phyloP scores from a whole-genome alignment of 1,284 basidiomycete species.

The Naganishia sp. region DNA sequence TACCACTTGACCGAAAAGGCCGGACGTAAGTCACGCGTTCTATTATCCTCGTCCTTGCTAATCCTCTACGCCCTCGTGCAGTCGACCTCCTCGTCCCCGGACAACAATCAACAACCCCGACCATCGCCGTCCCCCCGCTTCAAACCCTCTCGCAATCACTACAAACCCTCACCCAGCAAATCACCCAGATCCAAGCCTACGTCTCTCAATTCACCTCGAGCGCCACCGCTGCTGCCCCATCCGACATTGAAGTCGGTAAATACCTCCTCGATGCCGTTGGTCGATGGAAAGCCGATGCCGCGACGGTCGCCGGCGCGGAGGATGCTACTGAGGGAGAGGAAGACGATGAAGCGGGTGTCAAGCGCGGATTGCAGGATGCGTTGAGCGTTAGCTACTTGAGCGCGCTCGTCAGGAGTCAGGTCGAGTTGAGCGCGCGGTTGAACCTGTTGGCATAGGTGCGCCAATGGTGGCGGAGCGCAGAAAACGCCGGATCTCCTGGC shows the following conservation, averaged over 20 bases:
- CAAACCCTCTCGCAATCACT: conserved; percentile 49
- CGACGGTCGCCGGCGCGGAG: conserved; percentile 49
- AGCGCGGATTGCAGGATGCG: conserved; percentile 67
- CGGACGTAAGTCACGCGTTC: conserved; percentile 65
- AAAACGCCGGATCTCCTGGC: background rate
- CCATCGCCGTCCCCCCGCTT: conserved; percentile 47
- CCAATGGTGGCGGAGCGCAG: background rate
- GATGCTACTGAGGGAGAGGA: conserved; percentile 10
- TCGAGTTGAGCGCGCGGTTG: conserved; percentile 86
- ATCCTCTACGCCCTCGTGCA: conserved; percentile 44
- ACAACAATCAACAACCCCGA: conserved; percentile 41
- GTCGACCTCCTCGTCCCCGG: conserved; percentile 73
- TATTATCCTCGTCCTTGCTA: conserved; percentile 4
- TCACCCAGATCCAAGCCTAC: conserved; percentile 71
- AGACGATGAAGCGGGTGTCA: conserved; percentile 46
- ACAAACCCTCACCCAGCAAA: conserved; percentile 54
- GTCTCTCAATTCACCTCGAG: conserved; percentile 80
- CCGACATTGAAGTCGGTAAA: conserved; percentile 80
- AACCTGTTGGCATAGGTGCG: conserved; percentile 62
- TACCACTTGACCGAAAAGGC: conserved; percentile 80
- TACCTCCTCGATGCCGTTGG: conserved; percentile 91
- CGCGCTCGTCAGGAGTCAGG: conserved; percentile 90
- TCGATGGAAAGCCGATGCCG: conserved; percentile 45
- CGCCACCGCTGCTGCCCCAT: conserved; percentile 63
- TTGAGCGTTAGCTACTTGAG: conserved; percentile 94